A percentile compares a stretch with the other conserved stretches of the same genome.
phyloP scores from a whole-genome alignment of 2,329 filamentous ascomycete species.

The Penicillium sumatraense region DNA sequence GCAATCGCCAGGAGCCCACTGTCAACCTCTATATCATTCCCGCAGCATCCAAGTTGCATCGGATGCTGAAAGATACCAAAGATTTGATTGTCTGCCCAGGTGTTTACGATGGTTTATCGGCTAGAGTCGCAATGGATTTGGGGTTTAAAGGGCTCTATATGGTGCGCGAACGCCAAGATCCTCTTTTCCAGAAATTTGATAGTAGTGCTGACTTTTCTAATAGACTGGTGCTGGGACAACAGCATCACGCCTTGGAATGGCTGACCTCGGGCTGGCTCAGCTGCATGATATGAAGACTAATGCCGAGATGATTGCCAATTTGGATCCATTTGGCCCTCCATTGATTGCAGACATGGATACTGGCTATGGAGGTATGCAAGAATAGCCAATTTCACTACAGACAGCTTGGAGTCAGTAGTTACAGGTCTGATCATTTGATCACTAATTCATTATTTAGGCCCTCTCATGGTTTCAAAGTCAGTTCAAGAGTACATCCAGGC shows the following conservation, averaged over 20 bases:
- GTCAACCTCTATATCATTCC: constrained; percentile 34
- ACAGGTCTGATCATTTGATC: too few species aligned
- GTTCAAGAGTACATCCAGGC: constrained; percentile 56
- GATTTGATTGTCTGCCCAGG: constrained; percentile 62
- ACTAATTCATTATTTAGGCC: constrained; percentile 32
- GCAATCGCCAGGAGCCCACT: constrained; percentile 31
- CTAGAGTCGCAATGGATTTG: constrained; percentile 64
- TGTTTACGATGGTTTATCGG: constrained; percentile 71
- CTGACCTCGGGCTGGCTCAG: constrained; percentile 66
- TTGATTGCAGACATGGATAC: constrained; percentile 64
- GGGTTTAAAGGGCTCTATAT: constrained; percentile 71
- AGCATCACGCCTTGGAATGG: constrained; percentile 64
- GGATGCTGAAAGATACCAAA: constrained; percentile 32
- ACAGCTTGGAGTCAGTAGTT: too few species aligned
- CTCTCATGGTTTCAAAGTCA: constrained; percentile 52
- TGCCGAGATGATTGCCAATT: constrained; percentile 67
- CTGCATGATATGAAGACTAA: constrained; percentile 67
- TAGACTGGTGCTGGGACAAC: constrained; percentile 67
- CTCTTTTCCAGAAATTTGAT: background rate
- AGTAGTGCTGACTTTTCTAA: background rate
- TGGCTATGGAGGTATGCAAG: constrained; percentile 52
- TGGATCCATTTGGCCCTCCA: constrained; percentile 58
- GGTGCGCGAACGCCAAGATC: constrained; percentile 48
- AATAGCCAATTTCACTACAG: too few species aligned
- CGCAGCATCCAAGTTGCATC: constrained; percentile 35